These are phyloP conservation scores for Pleurotus cornucopiae DNA, from an alignment of 768 basidiomycete genomes.

Conservation along the genomic window DNA sequence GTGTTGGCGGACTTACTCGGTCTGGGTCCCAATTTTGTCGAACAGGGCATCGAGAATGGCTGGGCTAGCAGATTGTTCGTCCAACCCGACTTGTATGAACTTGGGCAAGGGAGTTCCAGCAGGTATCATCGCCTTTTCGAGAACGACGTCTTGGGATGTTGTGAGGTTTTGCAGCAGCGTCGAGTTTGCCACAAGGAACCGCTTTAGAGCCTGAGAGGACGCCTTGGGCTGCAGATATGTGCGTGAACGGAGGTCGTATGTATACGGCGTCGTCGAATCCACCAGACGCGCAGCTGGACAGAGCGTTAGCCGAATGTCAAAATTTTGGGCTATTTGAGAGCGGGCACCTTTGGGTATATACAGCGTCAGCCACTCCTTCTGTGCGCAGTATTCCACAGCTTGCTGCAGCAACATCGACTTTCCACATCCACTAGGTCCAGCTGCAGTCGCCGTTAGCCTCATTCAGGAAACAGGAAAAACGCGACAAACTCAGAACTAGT, in stretches of 20 bases:
- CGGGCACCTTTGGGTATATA: slow-evolving; percentile 74
- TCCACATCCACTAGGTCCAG: slow-evolving; percentile 72
- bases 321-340: background rate
- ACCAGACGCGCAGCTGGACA: slow-evolving; percentile 43
- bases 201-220: slow-evolving; percentile 59
- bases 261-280: slow-evolving; percentile 68
- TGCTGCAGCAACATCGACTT: slow-evolving; percentile 81
- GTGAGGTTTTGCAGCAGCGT: slow-evolving; percentile 35
- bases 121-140: slow-evolving; percentile 45
- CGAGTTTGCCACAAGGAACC: slow-evolving; percentile 58
- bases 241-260: slow-evolving; percentile 71
- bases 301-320: too few relatives aligned
- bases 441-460: slow-evolving; percentile 29
- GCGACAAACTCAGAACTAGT: slow-evolving; percentile 51
- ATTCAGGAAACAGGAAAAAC: background rate
- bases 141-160: slow-evolving; percentile 34
- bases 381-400: slow-evolving; percentile 61
- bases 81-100: slow-evolving; percentile 55
- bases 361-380: slow-evolving; percentile 73
- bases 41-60: slow-evolving; percentile 56
- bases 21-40: slow-evolving; percentile 59
- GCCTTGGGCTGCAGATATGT: slow-evolving; percentile 73
- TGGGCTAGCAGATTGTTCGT: slow-evolving; percentile 49
- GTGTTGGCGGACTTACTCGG: slow-evolving; percentile 37
- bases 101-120: slow-evolving; percentile 46